phyloP scores from a whole-genome alignment of 768 basidiomycete genomes.

The Tephrocybe sp. region DNA sequence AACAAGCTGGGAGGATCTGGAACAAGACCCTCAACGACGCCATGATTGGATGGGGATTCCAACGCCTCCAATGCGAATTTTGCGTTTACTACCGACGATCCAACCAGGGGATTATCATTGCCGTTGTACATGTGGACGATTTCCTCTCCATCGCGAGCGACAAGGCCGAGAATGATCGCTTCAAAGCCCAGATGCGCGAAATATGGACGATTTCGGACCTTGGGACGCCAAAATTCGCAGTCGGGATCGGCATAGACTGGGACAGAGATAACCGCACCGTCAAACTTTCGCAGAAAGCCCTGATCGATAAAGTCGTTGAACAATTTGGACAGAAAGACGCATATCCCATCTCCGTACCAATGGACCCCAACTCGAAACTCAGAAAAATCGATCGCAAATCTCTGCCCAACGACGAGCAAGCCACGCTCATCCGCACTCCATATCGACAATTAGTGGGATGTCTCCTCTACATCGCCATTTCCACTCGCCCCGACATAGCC shows the following conservation, averaged over 20 bases:
- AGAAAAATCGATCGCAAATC: no score
- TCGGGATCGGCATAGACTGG: slow-evolving; percentile 35
- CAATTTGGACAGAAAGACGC: slow-evolving; percentile 18
- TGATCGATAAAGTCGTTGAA: slow-evolving; percentile 15
- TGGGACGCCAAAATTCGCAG: slow-evolving; percentile 24
- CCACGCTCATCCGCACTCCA: no score
- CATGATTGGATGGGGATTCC: slow-evolving; percentile 25
- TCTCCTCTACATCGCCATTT: slow-evolving; percentile 1
- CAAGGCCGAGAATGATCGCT: slow-evolving; percentile 10
- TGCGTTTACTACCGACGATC: slow-evolving; percentile 25
- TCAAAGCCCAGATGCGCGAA: slow-evolving; percentile 24
- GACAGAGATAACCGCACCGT: slow-evolving; percentile 19
- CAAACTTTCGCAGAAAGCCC: slow-evolving; percentile 13
- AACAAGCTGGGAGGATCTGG: slow-evolving; percentile 18
- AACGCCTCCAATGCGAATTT: slow-evolving; percentile 18
- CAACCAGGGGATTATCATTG: slow-evolving; percentile 16
- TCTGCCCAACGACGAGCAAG: no score
- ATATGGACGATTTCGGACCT: slow-evolving; percentile 32
- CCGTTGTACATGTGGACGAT: slow-evolving; percentile 30
- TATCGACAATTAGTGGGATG: not conserved
- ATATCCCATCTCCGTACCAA: slow-evolving; percentile 11
- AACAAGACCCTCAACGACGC: slow-evolving; percentile 25
- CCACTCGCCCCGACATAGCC: not conserved
- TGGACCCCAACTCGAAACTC: slow-evolving; percentile 15
- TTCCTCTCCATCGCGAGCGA: slow-evolving; percentile 21